A percentile compares a stretch with the other conserved stretches of the same genome.
Evolutionary conservation across 1,139 yeast genomes (phyloP).

Genomic region (Keqinozyma sinolaborantium): DNA sequence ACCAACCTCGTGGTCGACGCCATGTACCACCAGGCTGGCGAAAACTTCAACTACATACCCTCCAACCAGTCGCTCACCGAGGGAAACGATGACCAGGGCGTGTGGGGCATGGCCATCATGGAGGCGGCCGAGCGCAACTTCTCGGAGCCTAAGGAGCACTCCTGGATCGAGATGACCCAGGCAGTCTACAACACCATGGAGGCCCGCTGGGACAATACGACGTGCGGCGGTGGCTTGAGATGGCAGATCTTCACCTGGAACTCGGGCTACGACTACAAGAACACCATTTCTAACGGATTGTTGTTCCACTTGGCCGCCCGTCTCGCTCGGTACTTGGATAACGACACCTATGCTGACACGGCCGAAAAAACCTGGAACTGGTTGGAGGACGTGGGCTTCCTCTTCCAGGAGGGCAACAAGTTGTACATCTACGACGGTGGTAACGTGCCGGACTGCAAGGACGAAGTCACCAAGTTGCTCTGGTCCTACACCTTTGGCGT

Average conservation of each 20-base stretch:
- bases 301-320: slow-evolving; percentile 76
- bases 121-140: slow-evolving; percentile 62
- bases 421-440: slow-evolving; percentile 71
- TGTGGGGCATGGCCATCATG: slow-evolving; percentile 63
- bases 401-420: slow-evolving; percentile 32
- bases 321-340: slow-evolving; percentile 66
- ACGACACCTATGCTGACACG: slow-evolving; percentile 59
- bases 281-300: slow-evolving; percentile 75
- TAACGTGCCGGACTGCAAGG: slow-evolving; percentile 53
- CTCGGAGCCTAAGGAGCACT: slow-evolving; percentile 46
- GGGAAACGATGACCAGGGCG: slow-evolving; percentile 73
- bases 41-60: slow-evolving; percentile 52
- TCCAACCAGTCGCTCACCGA: slow-evolving; percentile 58
- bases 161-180: slow-evolving; percentile 70
- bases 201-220: slow-evolving; percentile 63
- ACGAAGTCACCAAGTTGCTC: slow-evolving; percentile 47
- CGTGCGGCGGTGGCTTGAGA: slow-evolving; percentile 75
- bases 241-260: slow-evolving; percentile 85
- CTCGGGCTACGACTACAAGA: slow-evolving; percentile 75
- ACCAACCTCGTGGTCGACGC: slow-evolving; percentile 35
- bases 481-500: slow-evolving; percentile 87
- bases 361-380: slow-evolving; percentile 71
- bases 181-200: slow-evolving; percentile 77
- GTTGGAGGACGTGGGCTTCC: slow-evolving; percentile 52
- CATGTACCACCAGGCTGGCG: slow-evolving; percentile 52